Base-by-base conservation (phyloP, 306 rosid species). In the Trifolium subterraneum region DNA sequence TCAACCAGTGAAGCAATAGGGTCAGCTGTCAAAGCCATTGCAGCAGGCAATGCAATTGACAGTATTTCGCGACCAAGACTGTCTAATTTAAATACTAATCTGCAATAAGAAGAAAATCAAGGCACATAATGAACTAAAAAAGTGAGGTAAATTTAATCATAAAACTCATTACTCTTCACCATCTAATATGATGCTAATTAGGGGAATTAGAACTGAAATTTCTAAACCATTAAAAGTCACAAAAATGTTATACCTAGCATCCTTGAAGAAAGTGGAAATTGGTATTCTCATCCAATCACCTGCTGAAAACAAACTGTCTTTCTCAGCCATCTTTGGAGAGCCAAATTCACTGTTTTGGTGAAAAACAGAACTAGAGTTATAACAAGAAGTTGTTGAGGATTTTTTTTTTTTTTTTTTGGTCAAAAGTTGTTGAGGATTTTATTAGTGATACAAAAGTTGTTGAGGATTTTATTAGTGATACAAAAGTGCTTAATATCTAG, bases 1-100 rank as follows among this genome's bases (percentile, higher is more conserved):
- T 93, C 98, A 39, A 93, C 84, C 14, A 93, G 81, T 70, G 98
- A 93, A 71, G 98, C 98, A 42, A 93, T 81, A 58, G 98, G 98
- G 62, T 93, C 98, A 63, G 98, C 98, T 45, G 97, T 85, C 79
- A 93, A 79, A 71, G 97, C 98, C 68, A 91, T 79, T 62, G 98
- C 94, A 11, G 97, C 97, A 41, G 97, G 98, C 59, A 93, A 72
- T 45, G 98, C 98, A 79, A 93, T 91, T 22, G 88, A 75, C 41
- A 86, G 81, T 66, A 93, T 91, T 82, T 93, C 98, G 50, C 77
- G 56, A 39, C 97, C 96, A 77, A 91, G 96, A 81, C 81, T 75
- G 58, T 93, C 98, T 61, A 12, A 50, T 68, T 77, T 82, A 36
- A 82, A 78, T 42, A 82, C 86, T 69, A 68, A 63, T 69, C 86